phyloP scores from a whole-genome alignment of 192 early-diverging fungal species.

The Backusella westeae region DNA sequence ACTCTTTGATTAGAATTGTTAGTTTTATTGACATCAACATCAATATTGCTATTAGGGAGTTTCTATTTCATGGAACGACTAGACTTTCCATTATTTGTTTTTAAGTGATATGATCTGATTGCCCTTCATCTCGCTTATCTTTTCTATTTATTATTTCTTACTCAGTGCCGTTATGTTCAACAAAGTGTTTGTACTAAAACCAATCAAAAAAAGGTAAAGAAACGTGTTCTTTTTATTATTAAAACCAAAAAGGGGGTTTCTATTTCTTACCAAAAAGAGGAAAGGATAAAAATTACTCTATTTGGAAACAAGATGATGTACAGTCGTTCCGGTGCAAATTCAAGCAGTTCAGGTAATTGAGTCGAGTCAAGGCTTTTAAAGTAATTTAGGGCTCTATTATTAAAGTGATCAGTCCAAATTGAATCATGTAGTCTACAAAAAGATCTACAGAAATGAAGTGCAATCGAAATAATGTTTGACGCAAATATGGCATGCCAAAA shows the following conservation, averaged over 20 bases:
- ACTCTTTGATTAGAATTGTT: neutral
- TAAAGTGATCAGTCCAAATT: too few species aligned
- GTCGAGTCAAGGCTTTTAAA: too few species aligned
- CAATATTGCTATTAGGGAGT: neutral
- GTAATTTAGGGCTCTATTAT: too few species aligned
- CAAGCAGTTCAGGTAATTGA: too few species aligned
- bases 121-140: neutral
- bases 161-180: neutral
- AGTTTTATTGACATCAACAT: neutral
- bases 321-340: too few species aligned
- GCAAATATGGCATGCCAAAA: too few species aligned
- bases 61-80: neutral
- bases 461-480: too few species aligned
- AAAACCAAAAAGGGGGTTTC: neutral
- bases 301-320: too few species aligned
- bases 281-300: too few species aligned
- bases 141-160: neutral
- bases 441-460: too few species aligned
- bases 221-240: slow-evolving; percentile 1
- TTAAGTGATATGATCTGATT: neutral
- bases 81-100: neutral
- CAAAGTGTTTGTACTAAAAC: neutral
- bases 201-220: neutral
- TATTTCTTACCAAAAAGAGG: neutral
- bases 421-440: too few species aligned